Percentiles rank a stretch among this genome's conserved stretches.
These are phyloP conservation scores for Orbilia ellipsospora DNA, from an alignment of 2,329 filamentous ascomycete genomes.

Conservation along the genomic window DNA sequence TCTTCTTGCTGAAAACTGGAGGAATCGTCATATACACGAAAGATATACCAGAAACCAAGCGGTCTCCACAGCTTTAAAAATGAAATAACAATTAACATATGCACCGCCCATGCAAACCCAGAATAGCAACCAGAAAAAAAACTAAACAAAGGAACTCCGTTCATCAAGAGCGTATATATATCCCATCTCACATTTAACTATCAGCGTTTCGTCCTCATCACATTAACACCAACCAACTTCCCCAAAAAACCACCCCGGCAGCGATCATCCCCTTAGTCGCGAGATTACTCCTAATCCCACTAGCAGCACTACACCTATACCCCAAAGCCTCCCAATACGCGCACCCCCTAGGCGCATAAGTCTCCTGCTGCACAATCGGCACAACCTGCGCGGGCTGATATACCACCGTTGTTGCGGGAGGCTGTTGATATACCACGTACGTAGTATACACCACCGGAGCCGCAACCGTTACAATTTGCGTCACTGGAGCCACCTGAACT, in stretches of 20 bases:
- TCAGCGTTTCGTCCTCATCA: background rate
- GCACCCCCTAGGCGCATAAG: constrained; percentile 46
- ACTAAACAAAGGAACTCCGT: constrained; percentile 18
- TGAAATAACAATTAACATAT: background rate
- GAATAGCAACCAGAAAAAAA: constrained; percentile 15
- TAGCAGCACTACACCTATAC: constrained; percentile 44
- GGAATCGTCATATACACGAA: constrained; percentile 38
- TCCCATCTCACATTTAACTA: background rate
- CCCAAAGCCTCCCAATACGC: constrained; percentile 52
- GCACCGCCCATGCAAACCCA: background rate
- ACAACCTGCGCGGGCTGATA: constrained; percentile 45
- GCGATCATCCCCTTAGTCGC: too few relatives aligned
- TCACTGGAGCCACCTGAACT: constrained; percentile 38
- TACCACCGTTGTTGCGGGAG: constrained; percentile 37
- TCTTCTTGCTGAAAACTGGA: background rate
- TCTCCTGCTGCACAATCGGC: constrained; percentile 38
- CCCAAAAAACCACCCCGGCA: constrained; percentile 31
- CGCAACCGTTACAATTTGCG: constrained; percentile 29
- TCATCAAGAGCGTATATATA: background rate
- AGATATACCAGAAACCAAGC: background rate
- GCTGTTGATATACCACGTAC: constrained; percentile 45
- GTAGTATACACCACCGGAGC: constrained; percentile 46
- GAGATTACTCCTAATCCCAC: background rate
- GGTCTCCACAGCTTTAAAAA: background rate
- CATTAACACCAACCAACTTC: constrained; percentile 20